These are phyloP conservation scores for Gossypium bickii DNA, from an alignment of 345 rosid genomes.

Conservation along the genomic window DNA sequence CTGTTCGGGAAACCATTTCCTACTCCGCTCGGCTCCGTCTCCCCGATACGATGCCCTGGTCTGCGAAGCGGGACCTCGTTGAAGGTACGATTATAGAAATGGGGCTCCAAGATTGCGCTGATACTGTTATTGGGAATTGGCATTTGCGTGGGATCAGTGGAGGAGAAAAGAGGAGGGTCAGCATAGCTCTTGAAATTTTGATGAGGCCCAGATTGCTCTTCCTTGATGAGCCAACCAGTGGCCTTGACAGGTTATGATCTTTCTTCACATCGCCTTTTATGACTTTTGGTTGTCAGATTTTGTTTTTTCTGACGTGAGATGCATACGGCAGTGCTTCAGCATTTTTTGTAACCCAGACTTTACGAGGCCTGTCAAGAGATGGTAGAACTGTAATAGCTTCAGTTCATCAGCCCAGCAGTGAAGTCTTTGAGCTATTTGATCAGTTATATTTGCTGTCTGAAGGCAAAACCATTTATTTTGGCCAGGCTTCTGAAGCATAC, in stretches of 20 bases:
- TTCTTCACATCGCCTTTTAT: background rate
- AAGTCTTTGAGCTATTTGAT: constrained; percentile 1
- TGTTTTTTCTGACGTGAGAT: background rate
- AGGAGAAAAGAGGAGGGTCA: constrained; percentile 2
- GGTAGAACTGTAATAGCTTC: constrained; percentile 1
- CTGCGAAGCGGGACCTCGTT: background rate
- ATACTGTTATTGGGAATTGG: constrained; percentile 5
- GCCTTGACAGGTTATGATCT: background rate
- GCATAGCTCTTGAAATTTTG: constrained; percentile 1
- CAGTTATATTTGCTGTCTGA: background rate
- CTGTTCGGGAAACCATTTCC: constrained; percentile 3
- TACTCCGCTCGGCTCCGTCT: constrained; percentile 4
- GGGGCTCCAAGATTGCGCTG: constrained; percentile 6
- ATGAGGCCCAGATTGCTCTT: constrained; percentile 5
- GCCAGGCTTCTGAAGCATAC: background rate
- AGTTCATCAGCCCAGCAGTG: constrained; percentile 3
- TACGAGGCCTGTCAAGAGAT: constrained; percentile 3
- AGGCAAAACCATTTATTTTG: background rate
- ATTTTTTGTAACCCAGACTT: background rate
- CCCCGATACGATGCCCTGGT: background rate
- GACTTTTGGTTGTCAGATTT: background rate
- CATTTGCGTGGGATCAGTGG: constrained; percentile 6
- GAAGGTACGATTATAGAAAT: background rate
- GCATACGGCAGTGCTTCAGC: background rate
- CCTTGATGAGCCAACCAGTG: constrained; percentile 5